Conservation (phyloP, 108 stramenopile species). For the Cyclotella cryptica region DNA sequence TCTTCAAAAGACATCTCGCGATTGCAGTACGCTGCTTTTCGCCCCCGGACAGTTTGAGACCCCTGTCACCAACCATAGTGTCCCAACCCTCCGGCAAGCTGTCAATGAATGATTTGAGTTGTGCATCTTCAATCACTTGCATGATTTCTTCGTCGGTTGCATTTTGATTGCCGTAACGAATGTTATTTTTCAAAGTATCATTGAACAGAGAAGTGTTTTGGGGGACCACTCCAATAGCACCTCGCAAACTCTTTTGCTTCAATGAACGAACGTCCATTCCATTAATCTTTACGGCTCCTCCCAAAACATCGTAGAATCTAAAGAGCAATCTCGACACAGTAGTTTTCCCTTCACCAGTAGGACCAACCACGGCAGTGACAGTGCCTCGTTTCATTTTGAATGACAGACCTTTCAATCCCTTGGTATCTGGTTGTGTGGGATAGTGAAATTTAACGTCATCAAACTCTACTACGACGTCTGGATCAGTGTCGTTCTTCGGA, state of each 20-base stretch:
- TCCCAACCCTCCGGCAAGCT: constrained; percentile 89
- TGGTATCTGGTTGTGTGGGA: constrained; percentile 80
- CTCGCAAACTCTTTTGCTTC: constrained; percentile 84
- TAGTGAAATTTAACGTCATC: constrained; percentile 94
- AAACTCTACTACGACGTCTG: constrained; percentile 93
- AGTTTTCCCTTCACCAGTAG: constrained; percentile 95
- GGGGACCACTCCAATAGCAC: constrained; percentile 93
- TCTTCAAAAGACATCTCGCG: constrained; percentile 92
- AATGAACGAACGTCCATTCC: constrained; percentile 89
- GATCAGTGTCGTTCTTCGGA: constrained; percentile 50
- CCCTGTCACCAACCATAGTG: constrained; percentile 97
- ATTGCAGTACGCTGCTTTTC: constrained; percentile 85
- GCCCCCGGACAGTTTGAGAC: constrained; percentile 90
- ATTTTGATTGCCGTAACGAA: constrained; percentile 79
- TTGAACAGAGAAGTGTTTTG: constrained; percentile 95
- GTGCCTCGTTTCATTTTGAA: constrained; percentile 95
- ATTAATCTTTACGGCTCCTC: constrained; percentile 92
- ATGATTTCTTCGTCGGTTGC: constrained; percentile 79
- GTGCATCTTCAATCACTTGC: constrained; percentile 77
- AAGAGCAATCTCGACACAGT: constrained; percentile 91
- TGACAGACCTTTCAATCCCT: constrained; percentile 87
- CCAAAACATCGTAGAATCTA: constrained; percentile 91
- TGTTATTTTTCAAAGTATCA: constrained; percentile 92
- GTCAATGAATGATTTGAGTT: constrained; percentile 83
- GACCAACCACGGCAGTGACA: constrained; percentile 95